Evolutionary conservation across 2,329 filamentous ascomycete genomes (phyloP).

Genomic region (Penicillium fuscoglaucum): DNA sequence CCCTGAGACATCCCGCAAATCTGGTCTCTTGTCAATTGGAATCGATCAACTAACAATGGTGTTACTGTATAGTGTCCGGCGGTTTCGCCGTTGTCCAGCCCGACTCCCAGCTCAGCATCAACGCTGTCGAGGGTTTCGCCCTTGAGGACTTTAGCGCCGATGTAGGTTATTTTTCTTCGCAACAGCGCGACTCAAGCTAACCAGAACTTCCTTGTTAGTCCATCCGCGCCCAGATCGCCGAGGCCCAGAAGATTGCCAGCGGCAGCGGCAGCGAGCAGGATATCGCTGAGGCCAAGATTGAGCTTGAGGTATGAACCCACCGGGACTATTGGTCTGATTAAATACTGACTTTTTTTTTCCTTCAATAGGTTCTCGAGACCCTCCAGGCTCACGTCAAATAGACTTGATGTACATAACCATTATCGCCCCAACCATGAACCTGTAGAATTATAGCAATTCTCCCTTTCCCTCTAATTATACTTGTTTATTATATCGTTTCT

Average conservation of each 20-base stretch:
- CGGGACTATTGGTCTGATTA: background rate
- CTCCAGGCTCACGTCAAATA: slow-evolving; percentile 53
- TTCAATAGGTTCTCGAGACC: slow-evolving; percentile 49
- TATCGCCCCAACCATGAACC: slow-evolving; percentile 33
- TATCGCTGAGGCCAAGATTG: slow-evolving; percentile 98
- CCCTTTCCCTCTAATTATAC: slow-evolving; percentile 18
- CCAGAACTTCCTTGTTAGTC: slow-evolving; percentile 48
- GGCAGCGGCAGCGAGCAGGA: slow-evolving; percentile 94
- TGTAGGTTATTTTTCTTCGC: slow-evolving; percentile 40
- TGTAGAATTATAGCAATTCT: slow-evolving; percentile 47
- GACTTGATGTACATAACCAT: slow-evolving; percentile 44
- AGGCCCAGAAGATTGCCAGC: slow-evolving; percentile 91
- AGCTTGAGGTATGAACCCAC: slow-evolving; percentile 75
- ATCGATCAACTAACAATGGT: slow-evolving; percentile 22
- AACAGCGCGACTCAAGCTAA: slow-evolving; percentile 1
- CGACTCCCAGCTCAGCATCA: slow-evolving; percentile 93
- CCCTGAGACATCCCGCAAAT: slow-evolving; percentile 5
- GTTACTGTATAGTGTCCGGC: slow-evolving; percentile 70
- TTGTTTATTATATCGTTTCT: slow-evolving; percentile 19
- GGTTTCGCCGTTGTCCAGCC: slow-evolving; percentile 97
- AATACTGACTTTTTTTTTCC: slow-evolving; percentile 8
- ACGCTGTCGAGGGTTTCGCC: slow-evolving; percentile 92
- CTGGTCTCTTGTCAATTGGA: slow-evolving; percentile 7
- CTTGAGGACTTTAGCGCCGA: slow-evolving; percentile 96
- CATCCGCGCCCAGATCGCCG: slow-evolving; percentile 83